Base-by-base conservation (phyloP, 2,329 filamentous ascomycete genomes). In the Ramichloridium luteum region DNA sequence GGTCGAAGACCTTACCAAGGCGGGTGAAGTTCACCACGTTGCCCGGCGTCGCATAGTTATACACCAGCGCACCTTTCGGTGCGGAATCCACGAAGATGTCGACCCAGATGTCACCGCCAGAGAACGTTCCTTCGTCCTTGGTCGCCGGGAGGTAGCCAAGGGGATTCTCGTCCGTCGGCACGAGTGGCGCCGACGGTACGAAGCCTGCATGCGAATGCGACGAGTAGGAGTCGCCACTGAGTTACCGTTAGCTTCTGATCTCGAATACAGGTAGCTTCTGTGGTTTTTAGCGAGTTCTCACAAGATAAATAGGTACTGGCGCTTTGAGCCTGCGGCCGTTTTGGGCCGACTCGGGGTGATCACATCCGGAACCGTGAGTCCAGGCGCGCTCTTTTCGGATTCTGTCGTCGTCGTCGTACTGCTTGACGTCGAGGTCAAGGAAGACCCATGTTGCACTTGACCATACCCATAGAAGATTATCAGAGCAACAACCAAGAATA, bases 81-180 rank as follows among this genome's bases (percentile, higher is more conserved):
- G 20, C 20, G n/a, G 8, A 8, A 8, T 23, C n/a, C 8, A 23
- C 8, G n/a, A 8, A 23, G 20, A 23, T 23, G 20, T 23, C 20
- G n/a, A 23, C 20, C 20, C 20, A 23, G 20, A 23, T 23, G 20
- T 23, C 20, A n/a, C 20, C 20, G 20, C 20, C 20, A 8, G 20
- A 23, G 20, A 23, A 23, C 8, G 20, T 23, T n/a, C 20, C 20
- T 23, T 23, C 20, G 20, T 23, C 20, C n/a, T 23, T 23, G 20
- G 8, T 23, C 20, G 20, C 20, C 8, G 20, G 20, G 8, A 23
- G 20, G 20, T 23, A 23, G 20, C 20, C 20, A 23, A n/a, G 8
- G n/a, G 20, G 20, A 23, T 23, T 23, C 20, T 23, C 20, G 8
- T 23, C 20, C 8, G 20, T 23, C 20, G 20, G 20, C 20, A 8